A percentile compares a stretch with the other conserved stretches of the same genome.
Evolutionary conservation across 2,329 filamentous ascomycete species (phyloP).

Genomic region (Talaromyces funiculosus): DNA sequence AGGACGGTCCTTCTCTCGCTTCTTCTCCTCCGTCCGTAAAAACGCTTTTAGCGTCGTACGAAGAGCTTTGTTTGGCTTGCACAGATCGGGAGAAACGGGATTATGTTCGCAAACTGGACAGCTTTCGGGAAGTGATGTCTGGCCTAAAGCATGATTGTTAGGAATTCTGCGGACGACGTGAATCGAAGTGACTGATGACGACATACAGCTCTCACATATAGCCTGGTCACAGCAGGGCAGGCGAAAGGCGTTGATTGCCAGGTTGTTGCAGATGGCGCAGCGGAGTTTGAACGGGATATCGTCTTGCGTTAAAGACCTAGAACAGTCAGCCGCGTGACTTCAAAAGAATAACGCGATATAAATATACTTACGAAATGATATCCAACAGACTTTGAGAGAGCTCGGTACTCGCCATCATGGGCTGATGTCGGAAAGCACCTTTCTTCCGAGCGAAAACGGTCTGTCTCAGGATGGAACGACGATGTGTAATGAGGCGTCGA

Average conservation of each 20-base stretch:
- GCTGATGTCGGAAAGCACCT: background rate
- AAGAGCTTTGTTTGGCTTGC: conserved; percentile 83
- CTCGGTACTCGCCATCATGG: conserved; percentile 35
- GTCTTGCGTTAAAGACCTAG: conserved; percentile 68
- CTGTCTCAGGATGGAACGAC: background rate
- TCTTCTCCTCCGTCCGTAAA: conserved; percentile 84
- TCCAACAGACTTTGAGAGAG: conserved; percentile 38
- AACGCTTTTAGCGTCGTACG: conserved; percentile 90
- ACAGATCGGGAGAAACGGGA: conserved; percentile 78
- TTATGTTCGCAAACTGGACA: conserved; percentile 93
- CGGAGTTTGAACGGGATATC: conserved; percentile 94
- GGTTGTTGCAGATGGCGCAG: conserved; percentile 86
- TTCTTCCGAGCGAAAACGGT: background rate
- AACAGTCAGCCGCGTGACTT: background rate
- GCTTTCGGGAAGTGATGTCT: conserved; percentile 66
- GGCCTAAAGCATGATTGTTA: conserved; percentile 48
- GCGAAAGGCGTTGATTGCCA: conserved; percentile 85
- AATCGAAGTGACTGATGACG: background rate
- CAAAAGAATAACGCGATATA: background rate
- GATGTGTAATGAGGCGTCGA: background rate
- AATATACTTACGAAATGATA: conserved; percentile 34
- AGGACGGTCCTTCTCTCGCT: conserved; percentile 60
- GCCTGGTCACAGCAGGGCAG: conserved; percentile 92
- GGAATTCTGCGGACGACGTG: background rate
- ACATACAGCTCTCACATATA: conserved; percentile 83